phyloP scores from a whole-genome alignment of 495 filamentous ascomycete genomes.

The Alectoria sarmentosa region DNA sequence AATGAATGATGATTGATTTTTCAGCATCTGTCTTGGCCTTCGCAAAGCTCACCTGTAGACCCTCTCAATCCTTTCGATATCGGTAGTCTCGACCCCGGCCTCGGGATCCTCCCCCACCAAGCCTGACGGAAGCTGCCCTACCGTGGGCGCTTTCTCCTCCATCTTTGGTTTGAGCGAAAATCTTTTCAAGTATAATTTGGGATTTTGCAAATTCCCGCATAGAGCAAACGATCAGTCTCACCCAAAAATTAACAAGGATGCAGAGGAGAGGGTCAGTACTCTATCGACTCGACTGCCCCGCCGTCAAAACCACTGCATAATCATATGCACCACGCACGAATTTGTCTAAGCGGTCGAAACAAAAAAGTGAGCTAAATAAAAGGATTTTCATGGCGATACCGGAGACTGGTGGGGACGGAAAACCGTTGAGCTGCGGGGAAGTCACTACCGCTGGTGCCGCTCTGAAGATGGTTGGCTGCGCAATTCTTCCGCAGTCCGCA shows the following conservation, averaged over 20 bases:
- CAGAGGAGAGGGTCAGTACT: background rate
- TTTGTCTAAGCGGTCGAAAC: background rate
- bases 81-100: constrained; percentile 36
- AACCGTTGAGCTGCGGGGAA: constrained; percentile 1
- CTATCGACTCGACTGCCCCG: background rate
- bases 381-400: background rate
- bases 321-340: background rate
- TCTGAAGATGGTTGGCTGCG: background rate
- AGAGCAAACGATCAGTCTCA: background rate
- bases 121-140: constrained; percentile 3
- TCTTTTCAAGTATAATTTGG: background rate
- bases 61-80: constrained; percentile 50
- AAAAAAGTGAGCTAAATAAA: background rate
- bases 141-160: background rate
- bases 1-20: background rate
- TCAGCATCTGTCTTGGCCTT: background rate
- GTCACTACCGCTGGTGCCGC: too few relatives aligned
- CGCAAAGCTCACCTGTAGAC: constrained; percentile 51
- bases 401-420: background rate
- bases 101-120: constrained; percentile 28
- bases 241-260: too few relatives aligned
- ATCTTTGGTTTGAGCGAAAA: background rate
- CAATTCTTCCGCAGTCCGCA: too few relatives aligned
- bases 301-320: background rate
- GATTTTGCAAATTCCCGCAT: background rate